Base-by-base conservation (phyloP, 2,329 filamentous ascomycete species). In the Phialophora verrucosa region DNA sequence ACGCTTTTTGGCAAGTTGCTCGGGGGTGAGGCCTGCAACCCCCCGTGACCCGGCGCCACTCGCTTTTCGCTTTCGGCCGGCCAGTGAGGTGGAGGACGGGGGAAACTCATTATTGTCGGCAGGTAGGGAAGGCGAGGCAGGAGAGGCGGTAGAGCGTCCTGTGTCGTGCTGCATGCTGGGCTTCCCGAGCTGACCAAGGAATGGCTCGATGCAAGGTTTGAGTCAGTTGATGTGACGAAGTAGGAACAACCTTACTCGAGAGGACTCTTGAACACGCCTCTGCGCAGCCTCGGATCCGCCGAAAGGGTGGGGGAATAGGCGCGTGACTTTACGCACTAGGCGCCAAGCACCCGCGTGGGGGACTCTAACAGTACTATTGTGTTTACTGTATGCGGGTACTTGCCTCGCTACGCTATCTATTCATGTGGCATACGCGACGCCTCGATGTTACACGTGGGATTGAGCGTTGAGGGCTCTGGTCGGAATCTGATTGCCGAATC, bases 1-100 rank as follows among this genome's bases (percentile, higher is more conserved):
- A 70, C 93, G 86, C 82, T 97, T 97, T 78, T 93, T 91, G 32
- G 90, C 91, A 66, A 97, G 86, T 79, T 97, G 93, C 68, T 93
- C 91, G 5, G 92, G 91, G 11, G 92, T 96, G 75, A 97, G 84
- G 74, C 91, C 94, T 70, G 92, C 92, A 63, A 96, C 93, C 70
- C 91, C 93, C 71, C 92, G 87, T 66, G 90, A 81, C 54, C 78
- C 77, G 27, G 76, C 70, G 64, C 73, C 78, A 49, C 76, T 75
- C 62, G 79, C 70, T 71, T 81, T 83, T 73, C 80, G 78, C 72
- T 80, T 80, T 64, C 77, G 75, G 51, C 69, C 66, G 64, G 69
- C 44, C 57, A 69, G 67, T 66, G 51, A 51, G 17, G 63, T 67
- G 20, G 65, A 66, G 25, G 66, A 58, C 32, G 54, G 62, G 14